Base-by-base conservation (phyloP, 1,284 basidiomycete genomes). In the Cryptococcus sp. region DNA sequence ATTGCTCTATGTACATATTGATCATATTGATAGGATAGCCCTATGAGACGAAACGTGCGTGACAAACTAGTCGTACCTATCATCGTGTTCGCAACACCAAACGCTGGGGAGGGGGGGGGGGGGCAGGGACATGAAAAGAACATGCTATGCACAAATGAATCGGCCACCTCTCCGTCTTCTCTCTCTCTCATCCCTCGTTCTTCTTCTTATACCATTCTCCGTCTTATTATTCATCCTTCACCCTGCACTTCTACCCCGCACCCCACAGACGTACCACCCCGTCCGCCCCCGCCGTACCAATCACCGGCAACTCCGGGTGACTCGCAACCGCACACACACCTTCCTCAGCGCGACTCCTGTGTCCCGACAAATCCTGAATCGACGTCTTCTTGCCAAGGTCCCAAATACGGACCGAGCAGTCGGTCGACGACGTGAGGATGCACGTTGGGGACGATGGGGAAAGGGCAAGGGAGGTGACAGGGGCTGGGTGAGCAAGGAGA, bases 381-480 rank as follows among this genome's bases (percentile, higher is more conserved):
- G 92, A 96, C 4, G 76, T 77, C 54, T 78, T 71, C 39, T 71
- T 73, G 20, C 59, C 82, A 54, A 97, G 79, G 76, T 97, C 91
- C 96, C 95, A 98, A 78, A 97, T 89, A 21, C 95, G 87, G 45
- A 93, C 81, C 18, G 91, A 93, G 72, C 93, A 93, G 75, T 98
- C 95, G 70, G 96, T 91, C 49, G 89, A 89, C 40, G 88, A 90
- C 1, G 92, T 93, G 3, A 93, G 87, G 43, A 98, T 83, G 11
- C 87, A 87, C 53, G 61, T 71, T 2, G 75, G 72, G 3, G 75
- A 94, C 84, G 42, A 81, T 0, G 90, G 85, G 60, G 95, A 91
- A 59, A 98, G 86, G 40, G 91, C 89, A 35, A 98, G 78, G 23
- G 89, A 91, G 4, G 92, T 96, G 47, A 97, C 89, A 2, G 89